These are phyloP conservation scores for Lyophyllum shimeji DNA, from an alignment of 768 basidiomycete genomes.

Conservation along the genomic window DNA sequence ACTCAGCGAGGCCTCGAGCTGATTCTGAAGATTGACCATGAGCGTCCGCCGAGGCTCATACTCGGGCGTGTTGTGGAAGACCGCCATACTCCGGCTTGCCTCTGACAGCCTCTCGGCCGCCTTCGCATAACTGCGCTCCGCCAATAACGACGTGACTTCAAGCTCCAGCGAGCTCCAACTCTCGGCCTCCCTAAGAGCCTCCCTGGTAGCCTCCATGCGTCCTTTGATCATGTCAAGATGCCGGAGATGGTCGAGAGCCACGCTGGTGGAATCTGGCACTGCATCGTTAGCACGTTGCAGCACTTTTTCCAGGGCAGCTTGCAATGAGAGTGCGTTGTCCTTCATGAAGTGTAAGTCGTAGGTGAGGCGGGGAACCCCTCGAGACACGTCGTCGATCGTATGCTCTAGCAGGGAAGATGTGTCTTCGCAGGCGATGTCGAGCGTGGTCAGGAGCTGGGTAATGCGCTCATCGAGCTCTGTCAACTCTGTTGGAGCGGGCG, in stretches of 20 bases:
- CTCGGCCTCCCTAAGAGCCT: slow-evolving; percentile 92
- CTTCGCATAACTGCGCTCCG: slow-evolving; percentile 77
- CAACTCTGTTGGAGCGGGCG: slow-evolving; percentile 36
- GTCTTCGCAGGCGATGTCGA: slow-evolving; percentile 87
- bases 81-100: slow-evolving; percentile 84
- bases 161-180: slow-evolving; percentile 95
- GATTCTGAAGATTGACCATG: slow-evolving; percentile 92
- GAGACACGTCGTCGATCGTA: slow-evolving; percentile 89
- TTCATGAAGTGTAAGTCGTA: slow-evolving; percentile 98
- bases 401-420: slow-evolving; percentile 85
- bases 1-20: slow-evolving; percentile 89
- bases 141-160: slow-evolving; percentile 85
- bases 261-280: slow-evolving; percentile 56
- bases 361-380: slow-evolving; percentile 84
- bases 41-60: slow-evolving; percentile 84
- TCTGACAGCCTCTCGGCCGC: slow-evolving; percentile 92
- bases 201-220: slow-evolving; percentile 86
- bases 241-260: slow-evolving; percentile 74
- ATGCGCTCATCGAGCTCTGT: slow-evolving; percentile 71
- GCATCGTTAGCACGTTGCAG: slow-evolving; percentile 52
- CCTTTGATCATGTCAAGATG: slow-evolving; percentile 80
- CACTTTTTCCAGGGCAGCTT: slow-evolving; percentile 62
- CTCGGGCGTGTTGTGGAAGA: slow-evolving; percentile 91
- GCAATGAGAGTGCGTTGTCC: slow-evolving; percentile 81
- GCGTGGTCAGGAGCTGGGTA: slow-evolving; percentile 69